Evolutionary conservation across 176 grass and related monocot genomes (phyloP).

Genomic region (barley (Hordeum vulgare)): DNA sequence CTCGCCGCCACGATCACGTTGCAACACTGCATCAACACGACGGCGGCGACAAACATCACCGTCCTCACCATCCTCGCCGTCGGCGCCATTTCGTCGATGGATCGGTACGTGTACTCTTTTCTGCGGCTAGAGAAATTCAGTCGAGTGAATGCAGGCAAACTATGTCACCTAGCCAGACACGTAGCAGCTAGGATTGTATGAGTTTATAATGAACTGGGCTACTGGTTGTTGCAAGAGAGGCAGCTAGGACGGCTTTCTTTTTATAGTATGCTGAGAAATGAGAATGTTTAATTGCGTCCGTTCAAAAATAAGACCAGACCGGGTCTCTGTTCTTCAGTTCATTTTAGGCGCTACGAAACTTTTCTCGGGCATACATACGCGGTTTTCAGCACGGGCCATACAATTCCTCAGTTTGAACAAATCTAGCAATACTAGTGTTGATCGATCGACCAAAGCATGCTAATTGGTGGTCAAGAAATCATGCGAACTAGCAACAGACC

Average conservation of each 20-base stretch:
- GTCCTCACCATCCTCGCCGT: neutral
- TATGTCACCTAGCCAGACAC: neutral
- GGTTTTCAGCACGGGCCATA: neutral
- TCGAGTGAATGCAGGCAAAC: neutral
- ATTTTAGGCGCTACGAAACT: neutral
- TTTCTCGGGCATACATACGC: neutral
- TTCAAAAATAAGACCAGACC: neutral
- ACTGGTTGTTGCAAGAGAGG: neutral
- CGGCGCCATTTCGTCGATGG: neutral
- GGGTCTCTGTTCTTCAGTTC: neutral
- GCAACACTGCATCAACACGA: constrained; percentile 8
- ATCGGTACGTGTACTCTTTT: neutral
- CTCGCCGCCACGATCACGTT: neutral
- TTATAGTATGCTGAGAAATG: neutral
- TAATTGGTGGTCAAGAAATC: too few relatives aligned
- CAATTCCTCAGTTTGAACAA: neutral
- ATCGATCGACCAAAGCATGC: neutral
- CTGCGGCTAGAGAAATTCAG: neutral
- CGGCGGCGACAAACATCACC: neutral
- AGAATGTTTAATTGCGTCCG: neutral
- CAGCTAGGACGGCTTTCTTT: neutral
- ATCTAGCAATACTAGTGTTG: neutral
- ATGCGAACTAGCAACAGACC: too few relatives aligned
- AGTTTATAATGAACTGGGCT: neutral
- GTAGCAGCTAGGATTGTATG: neutral